A percentile compares a stretch with the other conserved stretches of the same genome.
Conservation (phyloP, 2,329 filamentous ascomycete genomes). For the Alternaria consortialis region DNA sequence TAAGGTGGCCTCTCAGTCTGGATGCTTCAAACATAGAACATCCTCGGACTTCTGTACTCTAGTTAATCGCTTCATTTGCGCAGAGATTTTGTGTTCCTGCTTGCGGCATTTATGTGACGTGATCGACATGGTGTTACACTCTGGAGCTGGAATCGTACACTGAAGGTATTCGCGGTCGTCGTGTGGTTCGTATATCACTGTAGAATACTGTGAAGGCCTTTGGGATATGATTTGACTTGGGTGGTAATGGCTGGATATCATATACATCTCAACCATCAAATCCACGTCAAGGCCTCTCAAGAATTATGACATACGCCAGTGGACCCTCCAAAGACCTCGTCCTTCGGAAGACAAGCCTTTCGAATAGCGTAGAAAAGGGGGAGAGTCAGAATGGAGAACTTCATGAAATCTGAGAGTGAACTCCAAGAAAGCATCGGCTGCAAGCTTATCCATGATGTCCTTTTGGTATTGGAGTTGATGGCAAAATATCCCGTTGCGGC, state of each 20-base stretch:
- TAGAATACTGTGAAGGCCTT: background rate
- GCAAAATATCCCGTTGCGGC: too few relatives aligned
- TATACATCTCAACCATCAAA: constrained; percentile 30
- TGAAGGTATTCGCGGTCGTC: background rate
- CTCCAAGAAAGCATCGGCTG: too few relatives aligned
- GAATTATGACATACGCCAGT: too few relatives aligned
- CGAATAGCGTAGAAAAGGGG: too few relatives aligned
- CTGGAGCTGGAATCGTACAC: background rate
- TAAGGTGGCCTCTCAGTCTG: constrained; percentile 27
- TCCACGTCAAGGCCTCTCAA: background rate
- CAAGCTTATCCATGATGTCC: too few relatives aligned
- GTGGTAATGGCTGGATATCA: background rate
- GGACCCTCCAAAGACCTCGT: too few relatives aligned
- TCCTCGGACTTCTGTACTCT: constrained; percentile 38
- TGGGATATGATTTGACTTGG: too few relatives aligned
- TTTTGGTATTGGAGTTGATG: too few relatives aligned
- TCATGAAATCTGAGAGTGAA: too few relatives aligned
- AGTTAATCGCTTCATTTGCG: constrained; percentile 29
- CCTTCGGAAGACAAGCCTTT: too few relatives aligned
- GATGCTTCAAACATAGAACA: constrained; percentile 26
- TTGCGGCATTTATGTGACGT: background rate
- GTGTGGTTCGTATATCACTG: background rate
- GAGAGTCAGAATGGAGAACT: too few relatives aligned
- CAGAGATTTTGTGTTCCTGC: background rate
- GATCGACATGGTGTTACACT: background rate